Percentiles rank a stretch among this genome's conserved stretches.
Evolutionary conservation across 2,329 filamentous ascomycete species (phyloP).

Genomic region (Macrophomina pseudophaseolina): DNA sequence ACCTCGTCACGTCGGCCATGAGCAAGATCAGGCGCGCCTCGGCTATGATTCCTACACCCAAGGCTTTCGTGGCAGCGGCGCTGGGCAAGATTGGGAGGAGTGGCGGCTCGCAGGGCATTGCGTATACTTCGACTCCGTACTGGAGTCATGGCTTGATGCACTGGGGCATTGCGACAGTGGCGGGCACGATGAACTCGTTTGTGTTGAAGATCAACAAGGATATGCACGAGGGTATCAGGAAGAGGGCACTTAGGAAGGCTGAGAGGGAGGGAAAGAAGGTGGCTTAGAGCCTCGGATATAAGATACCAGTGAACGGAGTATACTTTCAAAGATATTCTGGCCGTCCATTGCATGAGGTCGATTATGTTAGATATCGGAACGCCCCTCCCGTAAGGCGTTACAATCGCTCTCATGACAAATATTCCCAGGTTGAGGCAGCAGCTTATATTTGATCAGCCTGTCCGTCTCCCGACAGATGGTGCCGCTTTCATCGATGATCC

Average conservation of each 20-base stretch:
- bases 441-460: too few species aligned
- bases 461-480: too few species aligned
- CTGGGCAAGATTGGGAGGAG: constrained; percentile 79
- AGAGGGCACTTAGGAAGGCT: constrained; percentile 80
- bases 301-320: too few species aligned
- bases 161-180: constrained; percentile 71
- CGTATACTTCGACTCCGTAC: constrained; percentile 87
- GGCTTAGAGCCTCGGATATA: neutral
- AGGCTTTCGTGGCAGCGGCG: constrained; percentile 78
- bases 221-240: constrained; percentile 85
- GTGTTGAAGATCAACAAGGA: constrained; percentile 66
- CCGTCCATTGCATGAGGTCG: too few species aligned
- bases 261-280: constrained; percentile 74
- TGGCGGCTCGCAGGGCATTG: constrained; percentile 77
- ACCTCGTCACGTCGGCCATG: constrained; percentile 96
- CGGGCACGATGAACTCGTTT: constrained; percentile 62
- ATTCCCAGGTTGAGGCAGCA: too few species aligned
- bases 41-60: constrained; percentile 78
- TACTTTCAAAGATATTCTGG: too few species aligned
- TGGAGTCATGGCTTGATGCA: constrained; percentile 92
- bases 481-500: too few species aligned
- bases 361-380: too few species aligned
- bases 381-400: too few species aligned
- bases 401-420: too few species aligned
- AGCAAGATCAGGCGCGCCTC: constrained; percentile 87